Base-by-base conservation (phyloP, 768 basidiomycete species). In the Phanerodontia chrysosporium region DNA sequence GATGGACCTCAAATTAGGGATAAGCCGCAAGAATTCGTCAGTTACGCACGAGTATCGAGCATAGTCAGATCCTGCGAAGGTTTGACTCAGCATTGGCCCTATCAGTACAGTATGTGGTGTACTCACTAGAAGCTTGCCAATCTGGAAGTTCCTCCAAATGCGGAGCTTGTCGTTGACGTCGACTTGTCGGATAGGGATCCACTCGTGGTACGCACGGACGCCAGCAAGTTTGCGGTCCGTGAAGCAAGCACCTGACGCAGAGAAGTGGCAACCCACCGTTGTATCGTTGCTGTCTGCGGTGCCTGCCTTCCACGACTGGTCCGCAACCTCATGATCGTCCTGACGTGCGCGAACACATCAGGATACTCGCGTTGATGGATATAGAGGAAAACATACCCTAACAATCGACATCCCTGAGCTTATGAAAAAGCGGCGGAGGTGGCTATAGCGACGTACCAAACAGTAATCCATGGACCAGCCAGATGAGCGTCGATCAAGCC, bases 131-230 rank as follows among this genome's bases (percentile, higher is more conserved):
- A 85, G 75, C 66, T 83, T 82, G 48, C 83, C 84, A 36, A 86
- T 78, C 70, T 83, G 79, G 72, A 86, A 84, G 64, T 82, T 83
- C 32, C 83, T 76, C 82, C 82, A 85, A 54, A 84, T 84, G 27
- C 83, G 75, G 16, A 85, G 76, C 63, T 80, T 76, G 69, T 84
- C 82, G 52, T 77, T 76, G 1, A 76, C 75, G 42, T 77, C 76
- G 18, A 85, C 80, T 61, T 84, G 81, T 10, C 84, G 76, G 59
- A 85, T 81, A 13, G 83, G 83, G 73, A 85, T 77, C 83, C 83
- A 84, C 60, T 84, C 83, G 64, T 84, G 81, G 64, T 83, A 83
- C 0, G 81, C 82, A 29, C 82, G 73, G 25, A 84, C 78, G 8
- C 81, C 84, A 45, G 83, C 82, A 2, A 83, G 67, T 67, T 85